Evolutionary conservation across 495 filamentous ascomycete genomes (phyloP).

Genomic region (Penicillium pancosmium): DNA sequence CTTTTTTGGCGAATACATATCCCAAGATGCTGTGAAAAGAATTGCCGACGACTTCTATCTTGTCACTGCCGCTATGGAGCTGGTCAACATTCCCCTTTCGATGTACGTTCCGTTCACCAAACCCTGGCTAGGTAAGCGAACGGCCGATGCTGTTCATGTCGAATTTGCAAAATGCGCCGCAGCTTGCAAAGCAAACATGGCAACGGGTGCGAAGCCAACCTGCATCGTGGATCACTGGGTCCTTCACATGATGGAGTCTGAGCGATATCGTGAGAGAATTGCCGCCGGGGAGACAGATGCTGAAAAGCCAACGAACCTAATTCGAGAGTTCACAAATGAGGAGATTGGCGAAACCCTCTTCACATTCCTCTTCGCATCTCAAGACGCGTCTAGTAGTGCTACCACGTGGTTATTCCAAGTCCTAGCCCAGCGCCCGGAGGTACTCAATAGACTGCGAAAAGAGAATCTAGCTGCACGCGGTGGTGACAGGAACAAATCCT

Average conservation of each 20-base stretch:
- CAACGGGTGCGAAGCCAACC: constrained; percentile 72
- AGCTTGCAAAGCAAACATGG: constrained; percentile 85
- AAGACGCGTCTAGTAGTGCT: constrained; percentile 91
- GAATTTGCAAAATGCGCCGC: constrained; percentile 87
- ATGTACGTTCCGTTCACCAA: constrained; percentile 94
- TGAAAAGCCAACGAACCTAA: constrained; percentile 74
- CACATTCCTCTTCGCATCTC: constrained; percentile 94
- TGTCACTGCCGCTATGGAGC: constrained; percentile 87
- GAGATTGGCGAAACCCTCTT: constrained; percentile 92
- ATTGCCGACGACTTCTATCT: constrained; percentile 94
- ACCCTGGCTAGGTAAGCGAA: constrained; percentile 90
- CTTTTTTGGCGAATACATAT: constrained; percentile 47
- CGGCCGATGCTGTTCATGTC: constrained; percentile 78
- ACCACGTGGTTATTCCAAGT: constrained; percentile 91
- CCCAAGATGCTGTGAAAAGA: constrained; percentile 70
- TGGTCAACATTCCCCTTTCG: constrained; percentile 83
- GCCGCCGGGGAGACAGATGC: constrained; percentile 65
- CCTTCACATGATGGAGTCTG: constrained; percentile 76
- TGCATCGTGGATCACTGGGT: constrained; percentile 95
- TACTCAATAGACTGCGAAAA: constrained; percentile 77
- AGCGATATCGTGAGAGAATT: constrained; percentile 65
- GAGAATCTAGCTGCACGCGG: constrained; percentile 77
- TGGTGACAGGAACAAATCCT: constrained; percentile 66
- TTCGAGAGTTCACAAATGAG: constrained; percentile 82
- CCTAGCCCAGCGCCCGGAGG: constrained; percentile 85